phyloP scores from a whole-genome alignment of 202 grass and related monocot species.

The Elaeis oleifera region DNA sequence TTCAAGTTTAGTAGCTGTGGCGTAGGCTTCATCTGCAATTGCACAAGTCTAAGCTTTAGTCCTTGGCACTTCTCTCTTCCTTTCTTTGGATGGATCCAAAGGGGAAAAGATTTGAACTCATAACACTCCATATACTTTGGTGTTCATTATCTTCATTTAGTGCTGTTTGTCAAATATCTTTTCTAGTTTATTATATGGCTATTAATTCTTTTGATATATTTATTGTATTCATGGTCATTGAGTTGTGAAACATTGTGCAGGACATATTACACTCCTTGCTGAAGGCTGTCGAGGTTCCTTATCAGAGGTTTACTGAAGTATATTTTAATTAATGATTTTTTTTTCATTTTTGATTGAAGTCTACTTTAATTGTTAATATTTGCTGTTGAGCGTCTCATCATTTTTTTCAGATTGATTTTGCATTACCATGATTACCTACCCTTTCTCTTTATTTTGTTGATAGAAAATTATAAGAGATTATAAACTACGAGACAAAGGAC shows the following conservation, averaged over 20 bases:
- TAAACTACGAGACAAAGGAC: conserved; percentile 67
- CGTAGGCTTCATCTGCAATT: no score
- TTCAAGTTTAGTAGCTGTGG: no score
- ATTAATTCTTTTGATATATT: conserved; percentile 17
- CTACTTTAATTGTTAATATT: neutral
- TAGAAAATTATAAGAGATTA: conserved; percentile 80
- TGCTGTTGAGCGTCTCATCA: neutral
- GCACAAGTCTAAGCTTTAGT: no score
- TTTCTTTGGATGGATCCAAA: no score
- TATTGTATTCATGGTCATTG: conserved; percentile 34
- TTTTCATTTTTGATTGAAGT: conserved; percentile 12
- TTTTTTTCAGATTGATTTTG: conserved; percentile 24
- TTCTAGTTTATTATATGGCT: neutral
- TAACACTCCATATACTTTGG: no score
- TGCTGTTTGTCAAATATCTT: conserved; percentile 6
- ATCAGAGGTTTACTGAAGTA: conserved; percentile 63
- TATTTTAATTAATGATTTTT: no score
- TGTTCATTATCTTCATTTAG: conserved; percentile 13
- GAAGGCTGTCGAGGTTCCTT: conserved; percentile 93
- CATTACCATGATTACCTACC: neutral
- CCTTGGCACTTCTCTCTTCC: no score
- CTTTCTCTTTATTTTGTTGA: conserved; percentile 22
- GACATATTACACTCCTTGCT: conserved; percentile 70
- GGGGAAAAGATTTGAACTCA: no score
- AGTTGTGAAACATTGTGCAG: conserved; percentile 44